Percentiles rank a stretch among this genome's conserved stretches.
These are phyloP conservation scores for Penicillium soppii DNA, from an alignment of 495 filamentous ascomycete species.

Conservation along the genomic window DNA sequence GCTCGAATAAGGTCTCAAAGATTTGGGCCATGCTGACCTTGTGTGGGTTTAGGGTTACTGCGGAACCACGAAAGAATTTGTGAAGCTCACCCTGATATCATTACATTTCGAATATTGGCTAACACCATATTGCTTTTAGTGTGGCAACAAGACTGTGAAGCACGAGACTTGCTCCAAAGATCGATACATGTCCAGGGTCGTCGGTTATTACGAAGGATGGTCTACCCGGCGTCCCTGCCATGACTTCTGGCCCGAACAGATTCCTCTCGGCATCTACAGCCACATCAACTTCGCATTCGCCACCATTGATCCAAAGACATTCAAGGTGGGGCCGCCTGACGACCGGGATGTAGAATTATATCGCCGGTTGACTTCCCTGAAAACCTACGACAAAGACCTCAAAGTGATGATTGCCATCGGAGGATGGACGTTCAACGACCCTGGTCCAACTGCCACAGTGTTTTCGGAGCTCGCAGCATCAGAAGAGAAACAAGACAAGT, in stretches of 20 bases:
- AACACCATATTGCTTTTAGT: no score
- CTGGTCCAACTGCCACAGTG: conserved; percentile 15
- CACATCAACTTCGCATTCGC: conserved; percentile 39
- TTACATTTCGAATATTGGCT: no score
- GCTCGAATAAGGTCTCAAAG: no score
- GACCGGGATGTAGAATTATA: conserved; percentile 15
- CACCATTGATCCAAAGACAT: conserved; percentile 37
- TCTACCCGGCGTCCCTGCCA: background rate
- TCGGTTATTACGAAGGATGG: conserved; percentile 20
- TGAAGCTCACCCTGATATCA: no score
- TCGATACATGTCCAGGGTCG: background rate
- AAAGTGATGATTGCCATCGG: conserved; percentile 46
- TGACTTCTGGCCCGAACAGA: background rate
- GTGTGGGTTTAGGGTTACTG: no score
- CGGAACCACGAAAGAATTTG: conserved; percentile 25
- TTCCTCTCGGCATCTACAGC: conserved; percentile 21
- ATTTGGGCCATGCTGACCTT: no score
- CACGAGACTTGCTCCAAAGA: background rate
- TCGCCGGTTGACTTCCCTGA: conserved; percentile 36
- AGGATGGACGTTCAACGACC: conserved; percentile 40
- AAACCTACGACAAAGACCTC: conserved; percentile 23
- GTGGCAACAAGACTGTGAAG: conserved; percentile 13
- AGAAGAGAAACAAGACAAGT: conserved; percentile 31
- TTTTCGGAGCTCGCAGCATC: conserved; percentile 34
- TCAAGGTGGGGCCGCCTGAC: conserved; percentile 15